phyloP scores from a whole-genome alignment of 345 rosid species.

The Schrenkiella parvula region DNA sequence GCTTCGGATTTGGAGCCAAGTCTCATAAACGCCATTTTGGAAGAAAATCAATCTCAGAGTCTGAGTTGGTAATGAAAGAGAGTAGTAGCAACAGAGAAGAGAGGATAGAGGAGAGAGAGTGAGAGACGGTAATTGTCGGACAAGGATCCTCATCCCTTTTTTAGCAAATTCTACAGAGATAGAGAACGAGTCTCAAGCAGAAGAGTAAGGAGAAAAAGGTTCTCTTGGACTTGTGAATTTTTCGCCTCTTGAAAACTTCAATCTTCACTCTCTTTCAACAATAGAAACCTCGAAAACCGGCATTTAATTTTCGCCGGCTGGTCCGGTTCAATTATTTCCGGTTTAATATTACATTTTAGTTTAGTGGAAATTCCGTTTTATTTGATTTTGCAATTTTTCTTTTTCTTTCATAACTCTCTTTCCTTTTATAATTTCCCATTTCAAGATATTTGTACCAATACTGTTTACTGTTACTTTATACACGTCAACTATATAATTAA shows the following conservation, averaged over 20 bases:
- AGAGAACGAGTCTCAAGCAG: slow-evolving; percentile 44
- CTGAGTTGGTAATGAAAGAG: slow-evolving; percentile 3
- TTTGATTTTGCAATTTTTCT: neutral
- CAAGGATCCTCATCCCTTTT: neutral
- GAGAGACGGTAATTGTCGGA: neutral
- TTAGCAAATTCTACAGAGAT: slow-evolving; percentile 12
- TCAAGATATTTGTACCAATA: neutral
- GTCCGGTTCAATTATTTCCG: neutral
- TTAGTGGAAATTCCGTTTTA: neutral
- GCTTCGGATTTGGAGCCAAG: slow-evolving; percentile 70
- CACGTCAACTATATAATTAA: too few species aligned
- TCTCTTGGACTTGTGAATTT: slow-evolving; percentile 15
- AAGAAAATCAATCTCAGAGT: slow-evolving; percentile 4
- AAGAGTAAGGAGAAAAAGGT: slow-evolving; percentile 29
- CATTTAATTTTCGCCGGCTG: neutral
- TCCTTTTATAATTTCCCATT: too few species aligned
- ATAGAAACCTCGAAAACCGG: neutral
- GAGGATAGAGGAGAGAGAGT: neutral
- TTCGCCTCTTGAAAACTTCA: slow-evolving; percentile 28
- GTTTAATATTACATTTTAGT: neutral
- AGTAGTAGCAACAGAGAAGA: neutral
- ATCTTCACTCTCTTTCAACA: neutral
- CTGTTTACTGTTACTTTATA: too few species aligned
- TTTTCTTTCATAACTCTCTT: too few species aligned
- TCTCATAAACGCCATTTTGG: slow-evolving; percentile 62